Base-by-base conservation (phyloP, 768 basidiomycete species). In the Infundibulicybe gibba region DNA sequence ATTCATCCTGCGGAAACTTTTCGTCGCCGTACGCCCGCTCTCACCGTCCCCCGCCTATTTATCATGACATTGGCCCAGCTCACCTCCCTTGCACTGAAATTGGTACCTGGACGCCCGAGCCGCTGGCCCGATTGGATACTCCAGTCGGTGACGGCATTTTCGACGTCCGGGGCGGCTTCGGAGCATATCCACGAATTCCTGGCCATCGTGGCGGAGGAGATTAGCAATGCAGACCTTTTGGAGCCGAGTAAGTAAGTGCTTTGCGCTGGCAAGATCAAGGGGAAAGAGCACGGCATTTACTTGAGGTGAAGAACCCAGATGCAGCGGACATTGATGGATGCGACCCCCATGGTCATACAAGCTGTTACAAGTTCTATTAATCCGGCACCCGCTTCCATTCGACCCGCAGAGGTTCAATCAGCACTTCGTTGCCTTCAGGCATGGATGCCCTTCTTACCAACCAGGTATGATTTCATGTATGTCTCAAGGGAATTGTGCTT, bases 191-290 rank as follows among this genome's bases (percentile, higher is more conserved):
- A 89, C 35, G 87, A 90, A 51, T 89, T 90, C 61, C 70, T 94
- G 33, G 76, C 83, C 13, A 93, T 94, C 37, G 87, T 82, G 0
- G 89, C 90, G 2, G 90, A 94, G 57, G 93, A 97, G 59, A 73
- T 90, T 6, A 74, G 75, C 16, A 75, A 77, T 19, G 87, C 90
- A 9, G 90, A 92, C 63, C 66, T 95, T 44, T 60, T 90, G 32
- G 82, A 83, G 5, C 55, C 81, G 33, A 80, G 79, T 71, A 87
- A 81, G 90, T 92, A 56, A 64, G 84, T 74, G 31, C 42, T 31
- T 37, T 38, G 11, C 16, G n/a, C 43, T 50, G 11, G 2, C 37
- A 16, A 25, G 12, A 30, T 38, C 5, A 8, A 8, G 25, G 25
- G 25, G 8, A 43, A 19, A 34, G 6, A 10, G 31, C 43, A 13